Conservation (phyloP, 1,139 yeast species). For the Sugiyamaella neomexicana region DNA sequence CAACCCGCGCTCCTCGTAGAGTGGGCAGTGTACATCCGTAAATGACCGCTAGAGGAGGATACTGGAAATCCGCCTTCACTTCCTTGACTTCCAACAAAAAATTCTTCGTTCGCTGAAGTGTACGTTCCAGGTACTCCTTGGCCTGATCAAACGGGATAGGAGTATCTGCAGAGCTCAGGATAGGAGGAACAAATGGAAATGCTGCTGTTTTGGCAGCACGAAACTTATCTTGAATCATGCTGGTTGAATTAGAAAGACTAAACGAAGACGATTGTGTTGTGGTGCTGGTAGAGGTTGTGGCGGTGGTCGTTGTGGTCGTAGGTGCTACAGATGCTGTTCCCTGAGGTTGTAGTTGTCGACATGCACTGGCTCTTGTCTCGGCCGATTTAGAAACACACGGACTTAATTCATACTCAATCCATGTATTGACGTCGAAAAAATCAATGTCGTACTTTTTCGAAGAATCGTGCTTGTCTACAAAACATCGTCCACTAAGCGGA, state of each 20-base stretch:
- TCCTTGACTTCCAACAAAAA: slow-evolving; percentile 60
- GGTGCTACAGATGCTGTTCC: background rate
- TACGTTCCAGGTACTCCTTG: slow-evolving; percentile 59
- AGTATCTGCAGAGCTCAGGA: background rate
- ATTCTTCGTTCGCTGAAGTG: slow-evolving; percentile 59
- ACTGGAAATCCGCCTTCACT: slow-evolving; percentile 47
- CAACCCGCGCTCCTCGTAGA: slow-evolving; percentile 72
- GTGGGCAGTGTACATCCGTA: slow-evolving; percentile 84
- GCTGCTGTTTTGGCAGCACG: slow-evolving; percentile 13
- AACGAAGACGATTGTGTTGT: background rate
- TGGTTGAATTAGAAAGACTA: slow-evolving; percentile 4
- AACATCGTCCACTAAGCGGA: slow-evolving; percentile 73
- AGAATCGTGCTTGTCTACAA: slow-evolving; percentile 57
- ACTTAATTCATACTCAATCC: slow-evolving; percentile 74
- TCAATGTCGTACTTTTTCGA: slow-evolving; percentile 64
- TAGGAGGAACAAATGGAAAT: background rate
- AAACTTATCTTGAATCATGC: slow-evolving; percentile 9
- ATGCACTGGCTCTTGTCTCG: slow-evolving; percentile 12
- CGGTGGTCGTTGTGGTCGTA: background rate
- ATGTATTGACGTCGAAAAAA: slow-evolving; percentile 73
- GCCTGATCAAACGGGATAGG: slow-evolving; percentile 58
- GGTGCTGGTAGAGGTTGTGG: too few species aligned
- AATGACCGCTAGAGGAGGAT: slow-evolving; percentile 82
- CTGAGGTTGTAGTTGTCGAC: background rate
- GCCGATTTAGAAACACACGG: slow-evolving; percentile 60